Conservation (phyloP, 164 flowering plant species). For the Chloranthus sessilifolius region DNA sequence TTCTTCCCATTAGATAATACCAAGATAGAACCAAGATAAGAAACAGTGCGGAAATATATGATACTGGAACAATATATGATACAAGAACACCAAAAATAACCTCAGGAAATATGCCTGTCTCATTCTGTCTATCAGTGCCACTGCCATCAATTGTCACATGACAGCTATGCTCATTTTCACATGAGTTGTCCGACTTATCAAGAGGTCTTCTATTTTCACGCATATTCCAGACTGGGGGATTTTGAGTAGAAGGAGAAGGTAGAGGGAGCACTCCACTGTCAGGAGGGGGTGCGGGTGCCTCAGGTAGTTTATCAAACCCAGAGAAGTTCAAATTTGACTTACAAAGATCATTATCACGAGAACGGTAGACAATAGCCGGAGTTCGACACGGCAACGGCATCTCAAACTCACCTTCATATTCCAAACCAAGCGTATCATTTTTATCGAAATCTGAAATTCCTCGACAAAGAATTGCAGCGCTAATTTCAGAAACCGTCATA, state of each 20-base stretch:
- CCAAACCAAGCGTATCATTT: slow-evolving; percentile 17
- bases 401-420: slow-evolving; percentile 15
- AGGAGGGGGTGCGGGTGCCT: slow-evolving; percentile 17
- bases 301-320: slow-evolving; percentile 4
- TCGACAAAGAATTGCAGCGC: slow-evolving; percentile 39
- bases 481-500: slow-evolving; percentile 43
- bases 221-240: neutral
- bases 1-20: slow-evolving; percentile 2
- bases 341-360: slow-evolving; percentile 18
- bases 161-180: slow-evolving; percentile 9
- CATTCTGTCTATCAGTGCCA: slow-evolving; percentile 3
- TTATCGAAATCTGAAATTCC: slow-evolving; percentile 17
- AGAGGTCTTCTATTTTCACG: neutral
- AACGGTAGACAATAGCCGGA: slow-evolving; percentile 22
- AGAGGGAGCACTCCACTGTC: too few species aligned
- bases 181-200: neutral
- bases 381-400: slow-evolving; percentile 37
- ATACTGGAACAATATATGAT: slow-evolving; percentile 4
- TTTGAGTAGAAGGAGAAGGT: neutral
- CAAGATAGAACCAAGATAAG: slow-evolving; percentile 6
- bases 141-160: slow-evolving; percentile 7
- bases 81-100: neutral
- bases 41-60: neutral
- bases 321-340: slow-evolving; percentile 5
- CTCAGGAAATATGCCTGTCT: neutral